Evolutionary conservation across 345 rosid genomes (phyloP).

Genomic region (Carallia brachiata): DNA sequence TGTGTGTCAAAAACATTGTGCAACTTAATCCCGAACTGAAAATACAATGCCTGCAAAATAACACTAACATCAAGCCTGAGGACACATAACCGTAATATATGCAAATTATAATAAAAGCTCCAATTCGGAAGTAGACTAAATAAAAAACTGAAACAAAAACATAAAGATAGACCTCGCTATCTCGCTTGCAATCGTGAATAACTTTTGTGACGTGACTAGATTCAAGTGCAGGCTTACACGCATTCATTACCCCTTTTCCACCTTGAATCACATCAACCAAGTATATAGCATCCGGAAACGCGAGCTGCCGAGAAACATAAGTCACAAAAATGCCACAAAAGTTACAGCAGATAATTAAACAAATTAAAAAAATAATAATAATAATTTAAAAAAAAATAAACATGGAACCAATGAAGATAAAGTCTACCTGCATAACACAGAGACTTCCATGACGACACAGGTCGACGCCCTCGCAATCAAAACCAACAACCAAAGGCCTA

Average conservation of each 20-base stretch:
- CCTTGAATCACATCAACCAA: conserved; percentile 82
- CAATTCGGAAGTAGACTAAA: conserved; percentile 14
- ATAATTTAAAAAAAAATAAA: background rate
- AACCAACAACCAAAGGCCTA: conserved; percentile 61
- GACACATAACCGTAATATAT: conserved; percentile 7
- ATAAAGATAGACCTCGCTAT: conserved; percentile 81
- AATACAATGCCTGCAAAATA: conserved; percentile 69
- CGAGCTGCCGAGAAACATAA: conserved; percentile 59
- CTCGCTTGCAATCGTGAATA: conserved; percentile 98
- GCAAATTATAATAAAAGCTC: conserved; percentile 6
- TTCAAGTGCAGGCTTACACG: conserved; percentile 98
- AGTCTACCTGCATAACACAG: conserved; percentile 86
- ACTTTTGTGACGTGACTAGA: conserved; percentile 83
- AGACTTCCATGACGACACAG: conserved; percentile 79
- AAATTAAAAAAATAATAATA: too few species aligned
- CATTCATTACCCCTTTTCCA: conserved; percentile 65
- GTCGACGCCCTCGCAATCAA: conserved; percentile 93
- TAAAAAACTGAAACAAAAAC: conserved; percentile 6
- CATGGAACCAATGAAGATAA: background rate
- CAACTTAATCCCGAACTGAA: conserved; percentile 87
- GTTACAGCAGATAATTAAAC: background rate
- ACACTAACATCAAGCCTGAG: conserved; percentile 9
- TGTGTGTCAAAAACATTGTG: conserved; percentile 88
- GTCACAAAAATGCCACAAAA: too few species aligned
- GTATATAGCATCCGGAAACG: conserved; percentile 84